These are phyloP conservation scores for Suillus weaverae DNA, from an alignment of 768 basidiomycete genomes.

Conservation along the genomic window DNA sequence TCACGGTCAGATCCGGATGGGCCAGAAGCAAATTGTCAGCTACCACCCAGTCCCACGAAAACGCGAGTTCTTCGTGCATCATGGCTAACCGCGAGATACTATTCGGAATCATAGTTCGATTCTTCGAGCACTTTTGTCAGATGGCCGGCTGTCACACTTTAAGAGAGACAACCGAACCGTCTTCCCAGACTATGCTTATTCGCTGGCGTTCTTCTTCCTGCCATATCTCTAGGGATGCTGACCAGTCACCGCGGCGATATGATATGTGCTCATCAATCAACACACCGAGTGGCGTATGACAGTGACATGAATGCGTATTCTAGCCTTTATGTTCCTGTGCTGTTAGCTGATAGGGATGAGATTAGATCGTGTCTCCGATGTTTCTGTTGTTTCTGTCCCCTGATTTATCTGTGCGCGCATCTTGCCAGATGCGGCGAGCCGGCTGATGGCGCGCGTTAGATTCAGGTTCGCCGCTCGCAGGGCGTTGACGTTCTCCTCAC, in stretches of 20 bases:
- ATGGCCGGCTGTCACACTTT: neutral
- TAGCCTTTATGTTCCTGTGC: neutral
- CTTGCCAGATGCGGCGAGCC: neutral
- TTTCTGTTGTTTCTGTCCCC: neutral
- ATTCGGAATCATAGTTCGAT: neutral
- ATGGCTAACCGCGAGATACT: neutral
- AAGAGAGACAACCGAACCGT: neutral
- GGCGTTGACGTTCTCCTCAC: neutral
- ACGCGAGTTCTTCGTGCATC: neutral
- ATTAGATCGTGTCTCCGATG: neutral
- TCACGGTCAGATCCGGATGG: neutral
- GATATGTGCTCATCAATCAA: neutral
- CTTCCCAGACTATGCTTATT: neutral
- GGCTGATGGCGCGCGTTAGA: neutral
- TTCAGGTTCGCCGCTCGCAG: neutral
- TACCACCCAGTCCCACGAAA: neutral
- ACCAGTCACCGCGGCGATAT: neutral
- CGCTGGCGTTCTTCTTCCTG: neutral
- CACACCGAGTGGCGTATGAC: neutral
- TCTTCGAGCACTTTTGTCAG: neutral
- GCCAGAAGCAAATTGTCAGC: neutral
- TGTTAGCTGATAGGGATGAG: neutral
- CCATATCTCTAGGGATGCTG: neutral
- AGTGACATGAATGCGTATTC: neutral
- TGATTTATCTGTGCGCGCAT: neutral